Evolutionary conservation across 192 early-diverging fungal genomes (phyloP).

Genomic region (Cladochytrium replicatum): DNA sequence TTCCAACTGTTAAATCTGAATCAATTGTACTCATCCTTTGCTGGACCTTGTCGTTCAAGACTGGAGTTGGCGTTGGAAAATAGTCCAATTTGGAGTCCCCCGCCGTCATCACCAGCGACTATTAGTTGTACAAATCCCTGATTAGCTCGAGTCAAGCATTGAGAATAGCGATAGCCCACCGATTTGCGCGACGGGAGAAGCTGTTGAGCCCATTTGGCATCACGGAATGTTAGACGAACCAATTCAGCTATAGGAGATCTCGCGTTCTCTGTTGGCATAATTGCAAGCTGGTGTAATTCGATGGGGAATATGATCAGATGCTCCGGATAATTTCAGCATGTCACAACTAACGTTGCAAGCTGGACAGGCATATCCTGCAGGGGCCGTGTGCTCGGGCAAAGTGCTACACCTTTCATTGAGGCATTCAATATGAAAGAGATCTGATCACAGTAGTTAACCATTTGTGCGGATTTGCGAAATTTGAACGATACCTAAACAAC

Average conservation of each 20-base stretch:
- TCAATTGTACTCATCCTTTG: slow-evolving; percentile 21
- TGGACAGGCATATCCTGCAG: slow-evolving; percentile 30
- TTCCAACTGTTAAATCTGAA: no score
- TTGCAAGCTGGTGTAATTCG: slow-evolving; percentile 7
- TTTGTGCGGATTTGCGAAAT: background rate
- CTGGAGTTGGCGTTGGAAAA: slow-evolving; percentile 4
- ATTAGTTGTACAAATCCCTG: no score
- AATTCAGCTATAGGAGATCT: slow-evolving; percentile 13
- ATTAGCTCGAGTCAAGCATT: no score
- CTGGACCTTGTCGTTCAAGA: slow-evolving; percentile 9
- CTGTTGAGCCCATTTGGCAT: slow-evolving; percentile 25
- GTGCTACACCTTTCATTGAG: slow-evolving; percentile 15
- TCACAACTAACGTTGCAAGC: slow-evolving; percentile 28
- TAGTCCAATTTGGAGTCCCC: background rate
- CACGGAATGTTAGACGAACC: slow-evolving; percentile 14
- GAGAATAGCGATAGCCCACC: no score
- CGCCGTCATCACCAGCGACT: slow-evolving; percentile 1
- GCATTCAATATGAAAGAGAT: slow-evolving; percentile 32
- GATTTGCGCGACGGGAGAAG: slow-evolving; percentile 18
- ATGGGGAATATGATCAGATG: no score
- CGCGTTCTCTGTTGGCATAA: slow-evolving; percentile 24
- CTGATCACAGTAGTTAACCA: no score
- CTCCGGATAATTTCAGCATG: no score
- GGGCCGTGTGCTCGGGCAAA: slow-evolving; percentile 29
- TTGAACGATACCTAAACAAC: slow-evolving; percentile 36